phyloP scores from a whole-genome alignment of 768 basidiomycete genomes.

The Amylocystis lapponica region DNA sequence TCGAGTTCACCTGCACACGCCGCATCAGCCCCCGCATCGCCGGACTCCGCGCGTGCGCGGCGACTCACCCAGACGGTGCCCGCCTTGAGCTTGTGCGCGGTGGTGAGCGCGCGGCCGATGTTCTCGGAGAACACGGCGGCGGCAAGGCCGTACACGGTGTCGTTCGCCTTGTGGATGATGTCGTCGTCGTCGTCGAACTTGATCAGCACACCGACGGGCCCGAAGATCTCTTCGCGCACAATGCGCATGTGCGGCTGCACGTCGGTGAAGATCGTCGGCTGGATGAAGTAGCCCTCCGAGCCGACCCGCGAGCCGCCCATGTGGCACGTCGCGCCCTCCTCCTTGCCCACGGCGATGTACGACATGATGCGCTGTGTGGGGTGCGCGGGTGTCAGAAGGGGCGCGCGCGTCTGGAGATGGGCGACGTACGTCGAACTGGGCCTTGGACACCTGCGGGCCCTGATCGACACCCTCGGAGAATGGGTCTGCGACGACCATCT shows the following conservation, averaged over 20 bases:
- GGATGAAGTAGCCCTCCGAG: slow-evolving; percentile 55
- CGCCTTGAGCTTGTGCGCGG: slow-evolving; percentile 70
- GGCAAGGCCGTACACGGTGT: slow-evolving; percentile 82
- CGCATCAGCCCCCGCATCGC: too few species aligned
- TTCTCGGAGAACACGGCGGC: slow-evolving; percentile 81
- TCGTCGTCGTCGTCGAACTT: slow-evolving; percentile 62
- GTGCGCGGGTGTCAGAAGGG: neutral
- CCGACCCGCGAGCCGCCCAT: slow-evolving; percentile 50
- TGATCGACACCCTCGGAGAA: slow-evolving; percentile 55
- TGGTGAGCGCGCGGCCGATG: slow-evolving; percentile 65
- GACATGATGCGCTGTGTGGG: slow-evolving; percentile 44
- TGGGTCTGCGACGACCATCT: slow-evolving; percentile 64
- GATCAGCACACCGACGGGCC: slow-evolving; percentile 59
- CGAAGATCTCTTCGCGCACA: slow-evolving; percentile 55
- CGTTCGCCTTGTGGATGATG: slow-evolving; percentile 71
- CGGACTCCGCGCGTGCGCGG: too few species aligned
- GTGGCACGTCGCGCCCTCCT: slow-evolving; percentile 50
- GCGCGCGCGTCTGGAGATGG: neutral
- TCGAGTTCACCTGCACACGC: too few species aligned
- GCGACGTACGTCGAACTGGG: slow-evolving; percentile 58
- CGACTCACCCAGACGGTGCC: slow-evolving; percentile 72
- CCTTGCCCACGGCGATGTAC: slow-evolving; percentile 58
- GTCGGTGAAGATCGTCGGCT: slow-evolving; percentile 57
- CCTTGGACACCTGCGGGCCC: slow-evolving; percentile 74
- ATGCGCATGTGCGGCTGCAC: slow-evolving; percentile 50